Conservation (phyloP, 2,329 filamentous ascomycete species). For the Scedosporium dehoogii region DNA sequence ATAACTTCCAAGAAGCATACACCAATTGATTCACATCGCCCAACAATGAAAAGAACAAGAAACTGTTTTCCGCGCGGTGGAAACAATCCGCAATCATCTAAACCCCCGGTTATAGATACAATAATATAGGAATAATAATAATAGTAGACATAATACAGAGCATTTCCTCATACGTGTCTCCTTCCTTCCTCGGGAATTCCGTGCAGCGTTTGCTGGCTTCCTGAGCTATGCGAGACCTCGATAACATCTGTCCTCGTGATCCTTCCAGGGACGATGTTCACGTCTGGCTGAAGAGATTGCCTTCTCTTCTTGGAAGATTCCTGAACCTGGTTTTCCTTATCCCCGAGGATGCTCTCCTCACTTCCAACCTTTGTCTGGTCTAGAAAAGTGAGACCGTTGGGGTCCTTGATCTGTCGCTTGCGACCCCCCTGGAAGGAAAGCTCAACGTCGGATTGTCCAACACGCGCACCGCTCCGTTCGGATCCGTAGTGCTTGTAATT, state of each 20-base stretch:
- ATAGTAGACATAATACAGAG: not conserved
- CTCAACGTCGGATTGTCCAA: conserved; percentile 6
- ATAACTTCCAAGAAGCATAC: too few species aligned
- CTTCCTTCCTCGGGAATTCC: not conserved
- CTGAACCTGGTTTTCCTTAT: not conserved
- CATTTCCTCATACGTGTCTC: not conserved
- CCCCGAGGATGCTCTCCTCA: conserved; percentile 9
- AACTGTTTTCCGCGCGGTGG: too few species aligned
- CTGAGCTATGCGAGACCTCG: not conserved
- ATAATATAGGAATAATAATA: not conserved
- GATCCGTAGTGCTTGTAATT: conserved; percentile 6
- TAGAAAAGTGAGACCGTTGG: conserved; percentile 9
- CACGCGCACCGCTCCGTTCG: not conserved
- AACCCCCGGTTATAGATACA: not conserved
- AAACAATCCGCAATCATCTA: too few species aligned
- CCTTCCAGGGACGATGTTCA: not conserved
- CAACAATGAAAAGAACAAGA: too few species aligned
- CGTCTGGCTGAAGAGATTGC: not conserved
- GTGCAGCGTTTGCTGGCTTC: not conserved
- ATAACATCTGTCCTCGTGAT: not conserved
- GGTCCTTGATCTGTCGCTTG: conserved; percentile 7
- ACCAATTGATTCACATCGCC: too few species aligned
- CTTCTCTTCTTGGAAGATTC: not conserved
- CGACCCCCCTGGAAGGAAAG: conserved; percentile 5
- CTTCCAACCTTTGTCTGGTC: conserved; percentile 10